Base-by-base conservation (phyloP, 768 basidiomycete species). In the Russula sp. region DNA sequence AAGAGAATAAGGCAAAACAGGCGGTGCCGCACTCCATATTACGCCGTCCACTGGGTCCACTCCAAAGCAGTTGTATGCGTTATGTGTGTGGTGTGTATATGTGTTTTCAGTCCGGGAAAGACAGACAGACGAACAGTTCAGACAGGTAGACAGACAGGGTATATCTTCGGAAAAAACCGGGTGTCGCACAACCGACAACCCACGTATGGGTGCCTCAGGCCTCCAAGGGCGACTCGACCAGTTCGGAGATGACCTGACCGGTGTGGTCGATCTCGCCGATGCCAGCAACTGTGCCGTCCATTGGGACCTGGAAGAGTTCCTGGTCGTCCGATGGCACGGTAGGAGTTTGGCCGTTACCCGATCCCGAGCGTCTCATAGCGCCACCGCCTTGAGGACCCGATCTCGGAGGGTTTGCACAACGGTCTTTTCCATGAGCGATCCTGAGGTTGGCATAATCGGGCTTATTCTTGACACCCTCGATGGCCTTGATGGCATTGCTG, bases 401-500 rank as follows among this genome's bases (percentile, higher is more conserved):
- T 56, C 92, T 84, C 11, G 92, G 94, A 38, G 92, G 88, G 75
- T 95, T 95, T 34, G 94, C 95, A 75, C 94, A 98, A 40, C 94
- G 84, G 72, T 97, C 94, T 74, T 97, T 98, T 64, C 95, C 94
- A 75, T 95, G 94, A 18, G 94, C 89, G 63, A 99, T 91, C 46
- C 93, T 88, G 69, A 98, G 77, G 74, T 87, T 88, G 20, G 84
- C 80, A 72, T 98, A 98, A 72, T 98, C 95, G 2, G 92, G 84
- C 73, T 93, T 91, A 72, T 81, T 84, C 83, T 96, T 96, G 76
- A 97, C 84, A 9, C 88, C 89, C 62, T 98, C 96, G 71, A 98
- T 95, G n/a, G 96, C 94, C 79, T 98, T 98, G 81, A 94, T 94
- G 14, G 94, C 94, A 72, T 95, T 95, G 57, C 88, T 87, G 69